Conservation (phyloP, 2,329 filamentous ascomycete genomes). For the Diaporthe australafricana region DNA sequence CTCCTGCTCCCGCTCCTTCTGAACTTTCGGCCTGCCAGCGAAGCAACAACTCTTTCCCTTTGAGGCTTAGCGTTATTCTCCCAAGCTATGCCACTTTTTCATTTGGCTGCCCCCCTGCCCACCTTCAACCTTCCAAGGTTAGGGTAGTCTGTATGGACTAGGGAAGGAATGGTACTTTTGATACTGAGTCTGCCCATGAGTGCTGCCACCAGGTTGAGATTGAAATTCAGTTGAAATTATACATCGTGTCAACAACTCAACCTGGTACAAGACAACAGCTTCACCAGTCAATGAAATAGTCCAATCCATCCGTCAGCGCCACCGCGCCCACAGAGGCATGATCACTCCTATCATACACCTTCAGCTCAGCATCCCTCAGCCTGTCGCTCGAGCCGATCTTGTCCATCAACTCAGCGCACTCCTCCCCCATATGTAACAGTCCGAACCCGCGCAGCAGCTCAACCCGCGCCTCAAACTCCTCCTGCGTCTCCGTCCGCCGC, state of each 20-base stretch:
- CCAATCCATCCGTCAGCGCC: slow-evolving; percentile 41
- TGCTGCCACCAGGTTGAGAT: too few relatives aligned
- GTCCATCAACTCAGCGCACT: slow-evolving; percentile 40
- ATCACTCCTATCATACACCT: slow-evolving; percentile 42
- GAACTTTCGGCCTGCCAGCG: slow-evolving; percentile 35
- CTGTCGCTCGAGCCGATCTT: slow-evolving; percentile 36
- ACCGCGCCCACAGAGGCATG: slow-evolving; percentile 40
- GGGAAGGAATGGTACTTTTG: neutral
- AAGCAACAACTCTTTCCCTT: slow-evolving; percentile 27
- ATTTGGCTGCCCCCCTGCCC: neutral
- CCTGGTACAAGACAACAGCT: too few relatives aligned
- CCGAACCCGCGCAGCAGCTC: slow-evolving; percentile 29
- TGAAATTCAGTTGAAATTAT: neutral
- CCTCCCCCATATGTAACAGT: slow-evolving; percentile 38
- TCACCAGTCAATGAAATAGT: slow-evolving; percentile 43
- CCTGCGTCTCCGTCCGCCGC: slow-evolving; percentile 41
- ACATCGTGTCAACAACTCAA: neutral
- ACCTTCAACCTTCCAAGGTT: neutral
- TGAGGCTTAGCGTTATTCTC: slow-evolving; percentile 18
- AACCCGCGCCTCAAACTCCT: slow-evolving; percentile 37
- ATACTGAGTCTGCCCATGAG: neutral
- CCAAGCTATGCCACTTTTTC: neutral
- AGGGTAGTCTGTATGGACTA: too few relatives aligned
- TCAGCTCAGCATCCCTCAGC: slow-evolving; percentile 40
- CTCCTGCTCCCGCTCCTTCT: slow-evolving; percentile 18